Conservation (phyloP, 768 basidiomycete species). For the Mycena crocata region DNA sequence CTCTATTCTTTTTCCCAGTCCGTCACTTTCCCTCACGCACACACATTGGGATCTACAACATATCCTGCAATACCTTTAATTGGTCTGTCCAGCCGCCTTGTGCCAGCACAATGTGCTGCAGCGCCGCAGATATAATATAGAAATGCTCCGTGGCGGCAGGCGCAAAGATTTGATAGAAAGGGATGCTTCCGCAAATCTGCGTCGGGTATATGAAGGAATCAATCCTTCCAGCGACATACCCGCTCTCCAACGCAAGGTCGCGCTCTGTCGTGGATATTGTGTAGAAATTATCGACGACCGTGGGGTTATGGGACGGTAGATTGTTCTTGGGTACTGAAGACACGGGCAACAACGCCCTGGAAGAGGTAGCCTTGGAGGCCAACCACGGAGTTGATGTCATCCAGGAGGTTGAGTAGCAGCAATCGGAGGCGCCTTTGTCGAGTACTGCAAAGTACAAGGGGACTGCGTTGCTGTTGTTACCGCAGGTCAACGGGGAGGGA, state of each 20-base stretch:
- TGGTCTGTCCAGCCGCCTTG: background rate
- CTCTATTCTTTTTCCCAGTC: too few species aligned
- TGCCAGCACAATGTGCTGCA: background rate
- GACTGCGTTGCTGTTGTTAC: background rate
- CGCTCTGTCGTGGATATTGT: slow-evolving; percentile 4
- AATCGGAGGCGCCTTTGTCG: too few species aligned
- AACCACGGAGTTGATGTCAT: slow-evolving; percentile 8
- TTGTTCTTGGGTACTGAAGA: slow-evolving; percentile 13
- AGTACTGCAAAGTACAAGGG: too few species aligned
- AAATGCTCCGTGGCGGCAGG: slow-evolving; percentile 11
- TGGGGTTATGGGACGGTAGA: too few species aligned
- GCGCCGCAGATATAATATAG: background rate
- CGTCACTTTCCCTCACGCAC: too few species aligned
- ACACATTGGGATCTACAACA: background rate
- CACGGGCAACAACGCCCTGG: slow-evolving; percentile 5
- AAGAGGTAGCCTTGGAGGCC: slow-evolving; percentile 5
- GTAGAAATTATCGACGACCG: slow-evolving; percentile 1
- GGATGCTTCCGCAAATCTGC: slow-evolving; percentile 14
- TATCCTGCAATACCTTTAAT: slow-evolving; percentile 10
- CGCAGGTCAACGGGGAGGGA: background rate
- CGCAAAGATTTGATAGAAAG: slow-evolving; percentile 7
- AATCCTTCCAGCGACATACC: background rate
- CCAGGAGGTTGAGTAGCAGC: too few species aligned
- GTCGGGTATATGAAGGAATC: slow-evolving; percentile 4
- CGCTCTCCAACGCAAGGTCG: background rate